Evolutionary conservation across 306 rosid genomes (phyloP).

Genomic region (Phaseolus lunatus): DNA sequence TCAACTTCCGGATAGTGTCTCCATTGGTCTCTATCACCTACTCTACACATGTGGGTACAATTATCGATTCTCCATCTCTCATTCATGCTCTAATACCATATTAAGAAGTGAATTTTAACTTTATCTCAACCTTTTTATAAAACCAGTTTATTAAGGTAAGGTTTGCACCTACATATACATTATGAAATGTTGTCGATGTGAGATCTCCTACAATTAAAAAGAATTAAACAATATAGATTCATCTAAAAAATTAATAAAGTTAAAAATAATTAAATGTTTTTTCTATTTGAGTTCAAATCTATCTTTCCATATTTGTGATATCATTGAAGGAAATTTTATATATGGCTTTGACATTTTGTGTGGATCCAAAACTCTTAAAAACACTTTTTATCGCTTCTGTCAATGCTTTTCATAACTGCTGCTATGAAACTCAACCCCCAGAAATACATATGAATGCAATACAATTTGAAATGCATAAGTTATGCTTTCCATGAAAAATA

Average conservation of each 20-base stretch:
- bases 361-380: constrained; percentile 10
- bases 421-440: background rate
- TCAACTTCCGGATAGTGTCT: no score
- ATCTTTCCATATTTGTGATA: background rate
- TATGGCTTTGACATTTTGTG: background rate
- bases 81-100: no score
- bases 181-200: no score
- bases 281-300: constrained; percentile 7
- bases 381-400: no score
- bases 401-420: constrained; percentile 3
- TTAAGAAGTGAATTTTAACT: no score
- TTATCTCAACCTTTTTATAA: no score
- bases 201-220: no score
- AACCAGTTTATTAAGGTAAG: no score
- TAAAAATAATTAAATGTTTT: background rate
- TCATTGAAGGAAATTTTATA: background rate
- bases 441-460: constrained; percentile 2
- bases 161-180: no score
- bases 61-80: no score
- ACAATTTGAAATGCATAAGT: constrained; percentile 11
- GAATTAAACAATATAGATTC: background rate
- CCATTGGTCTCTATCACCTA: no score
- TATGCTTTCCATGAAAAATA: background rate
- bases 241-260: constrained; percentile 1
- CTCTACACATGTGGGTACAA: no score